Base-by-base conservation (phyloP, 1,284 basidiomycete species). In the Naganishia sp. region DNA sequence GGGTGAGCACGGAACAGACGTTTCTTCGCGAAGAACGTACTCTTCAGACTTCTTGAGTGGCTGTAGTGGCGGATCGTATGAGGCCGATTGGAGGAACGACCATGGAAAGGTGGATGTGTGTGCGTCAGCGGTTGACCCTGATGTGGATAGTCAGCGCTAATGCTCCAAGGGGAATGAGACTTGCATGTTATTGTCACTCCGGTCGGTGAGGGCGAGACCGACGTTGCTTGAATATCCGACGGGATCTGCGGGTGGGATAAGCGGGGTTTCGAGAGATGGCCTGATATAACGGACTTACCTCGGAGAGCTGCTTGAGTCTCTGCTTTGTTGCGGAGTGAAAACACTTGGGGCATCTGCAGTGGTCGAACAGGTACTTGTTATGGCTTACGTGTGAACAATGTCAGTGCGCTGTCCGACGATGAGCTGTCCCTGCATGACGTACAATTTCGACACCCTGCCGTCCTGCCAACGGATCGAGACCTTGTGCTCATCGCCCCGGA, bases 251-350 rank as follows among this genome's bases (percentile, higher is more conserved):
- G 45, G 67, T 61, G 41, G 21, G 6, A 25, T 10, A 57, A 41
- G 15, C 13, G 17, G 31, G 31, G 21, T 32, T 39, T 28, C 43
- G 23, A 15, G 3, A 18, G 32, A 49, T 15, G 17, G 3, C 32
- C 32, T 25, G 32, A 32, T 53, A 13, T 47, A 51, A 21, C 7
- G 5, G 42, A 43, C 57, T 55, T 51, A 89, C 92, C 67, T 90
- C 86, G 68, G 89, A 91, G 0, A 94, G 92, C 73, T 92, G 88
- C 56, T 94, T 82, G 13, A 97, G 79, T 11, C 95, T 84, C 77
- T 98, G 95, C 76, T 93, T 95, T 10, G 95, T 98, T 67, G 87
- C 78, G 0, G 88, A 82, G 78, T 98, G 95, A 75, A 90, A 95
- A 78, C 94, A 97, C 56, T 86, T 80, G 0, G 88, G 78, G 77